Conservation (phyloP, 768 basidiomycete genomes). For the Calocera viscosa region DNA sequence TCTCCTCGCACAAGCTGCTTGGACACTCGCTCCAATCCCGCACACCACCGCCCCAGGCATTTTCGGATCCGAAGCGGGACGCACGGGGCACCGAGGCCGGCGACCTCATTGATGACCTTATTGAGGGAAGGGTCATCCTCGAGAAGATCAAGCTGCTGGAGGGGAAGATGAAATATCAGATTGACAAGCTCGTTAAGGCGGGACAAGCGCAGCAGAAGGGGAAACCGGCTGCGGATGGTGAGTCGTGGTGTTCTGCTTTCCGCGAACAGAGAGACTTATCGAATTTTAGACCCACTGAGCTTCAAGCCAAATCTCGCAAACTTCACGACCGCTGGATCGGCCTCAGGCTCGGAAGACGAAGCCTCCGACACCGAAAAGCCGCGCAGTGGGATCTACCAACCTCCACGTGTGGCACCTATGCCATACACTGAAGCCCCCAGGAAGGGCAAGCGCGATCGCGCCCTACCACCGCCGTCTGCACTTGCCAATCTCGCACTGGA, state of each 20-base stretch:
- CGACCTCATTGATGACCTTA: conserved; percentile 65
- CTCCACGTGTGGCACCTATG: conserved; percentile 78
- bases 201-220: conserved; percentile 29
- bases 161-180: conserved; percentile 81
- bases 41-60: conserved; percentile 38
- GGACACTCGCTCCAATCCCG: conserved; percentile 49
- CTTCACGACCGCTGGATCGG: conserved; percentile 38
- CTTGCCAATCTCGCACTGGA: conserved; percentile 41
- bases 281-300: conserved; percentile 61
- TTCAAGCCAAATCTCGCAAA: conserved; percentile 85
- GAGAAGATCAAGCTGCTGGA: conserved; percentile 84
- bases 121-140: conserved; percentile 67
- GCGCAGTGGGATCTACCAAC: conserved; percentile 29
- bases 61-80: conserved; percentile 40
- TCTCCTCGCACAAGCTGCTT: conserved; percentile 54
- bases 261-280: conserved; percentile 2
- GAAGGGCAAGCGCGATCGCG: conserved; percentile 36
- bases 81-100: conserved; percentile 49
- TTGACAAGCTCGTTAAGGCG: conserved; percentile 78
- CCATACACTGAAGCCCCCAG: conserved; percentile 57
- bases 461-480: conserved; percentile 47
- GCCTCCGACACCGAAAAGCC: conserved; percentile 15
- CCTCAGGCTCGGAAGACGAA: conserved; percentile 26
- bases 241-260: conserved; percentile 17
- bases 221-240: conserved; percentile 46